A percentile compares a stretch with the other conserved stretches of the same genome.
phyloP scores from a whole-genome alignment of 108 stramenopile species.

The Cyclotella kingstonii region DNA sequence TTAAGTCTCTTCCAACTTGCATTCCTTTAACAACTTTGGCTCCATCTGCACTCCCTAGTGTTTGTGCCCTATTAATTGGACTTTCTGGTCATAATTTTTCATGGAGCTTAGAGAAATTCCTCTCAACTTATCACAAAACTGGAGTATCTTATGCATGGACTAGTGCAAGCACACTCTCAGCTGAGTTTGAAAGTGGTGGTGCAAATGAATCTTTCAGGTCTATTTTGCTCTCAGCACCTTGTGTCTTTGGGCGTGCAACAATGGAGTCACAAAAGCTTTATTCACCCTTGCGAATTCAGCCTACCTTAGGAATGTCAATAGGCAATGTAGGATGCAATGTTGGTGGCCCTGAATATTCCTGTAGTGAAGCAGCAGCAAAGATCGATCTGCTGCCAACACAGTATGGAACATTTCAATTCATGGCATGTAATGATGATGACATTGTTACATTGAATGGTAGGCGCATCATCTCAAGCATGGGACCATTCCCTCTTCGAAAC shows the following conservation, averaged over 20 bases:
- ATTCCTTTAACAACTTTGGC: conserved; percentile 15
- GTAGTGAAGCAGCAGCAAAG: conserved; percentile 63
- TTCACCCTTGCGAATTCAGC: conserved; percentile 34
- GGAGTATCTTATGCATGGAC: conserved; percentile 20
- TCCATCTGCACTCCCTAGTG: conserved; percentile 17
- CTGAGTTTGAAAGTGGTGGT: conserved; percentile 52
- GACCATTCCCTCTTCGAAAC: conserved; percentile 64
- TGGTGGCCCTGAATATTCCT: conserved; percentile 64
- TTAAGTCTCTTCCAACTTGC: conserved; percentile 22
- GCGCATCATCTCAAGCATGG: conserved; percentile 64
- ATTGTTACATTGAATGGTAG: conserved; percentile 79
- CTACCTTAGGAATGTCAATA: conserved; percentile 60
- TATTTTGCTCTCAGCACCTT: conserved; percentile 57
- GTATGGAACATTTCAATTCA: conserved; percentile 61
- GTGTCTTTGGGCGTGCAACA: conserved; percentile 65
- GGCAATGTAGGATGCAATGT: conserved; percentile 77
- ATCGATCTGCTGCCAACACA: conserved; percentile 59
- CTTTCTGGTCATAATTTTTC: conserved; percentile 58
- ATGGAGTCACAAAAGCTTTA: conserved; percentile 34
- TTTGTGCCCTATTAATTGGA: conserved; percentile 67
- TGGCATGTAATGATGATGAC: conserved; percentile 64
- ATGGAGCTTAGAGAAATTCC: conserved; percentile 57
- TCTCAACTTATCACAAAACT: conserved; percentile 36
- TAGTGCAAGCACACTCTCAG: conserved; percentile 16
- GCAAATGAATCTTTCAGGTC: conserved; percentile 62